Conservation (phyloP, 352 stramenopile species). For the Phytophthora pseudosyringae region DNA sequence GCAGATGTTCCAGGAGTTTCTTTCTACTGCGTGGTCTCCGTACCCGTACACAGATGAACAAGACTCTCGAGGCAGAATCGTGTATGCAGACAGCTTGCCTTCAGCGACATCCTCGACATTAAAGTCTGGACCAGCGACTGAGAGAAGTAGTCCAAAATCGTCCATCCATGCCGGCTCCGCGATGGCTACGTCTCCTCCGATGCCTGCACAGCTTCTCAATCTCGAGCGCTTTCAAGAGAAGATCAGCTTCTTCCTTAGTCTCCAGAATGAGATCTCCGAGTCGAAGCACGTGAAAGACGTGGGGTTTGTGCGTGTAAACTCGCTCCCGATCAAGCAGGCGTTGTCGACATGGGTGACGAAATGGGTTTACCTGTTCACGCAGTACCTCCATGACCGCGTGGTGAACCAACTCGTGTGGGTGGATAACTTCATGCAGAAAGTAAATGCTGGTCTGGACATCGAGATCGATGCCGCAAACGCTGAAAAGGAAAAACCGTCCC, state of each 20-base stretch:
- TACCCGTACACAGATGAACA: slow-evolving; percentile 42
- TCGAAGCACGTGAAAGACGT: slow-evolving; percentile 89
- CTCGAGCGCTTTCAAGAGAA: slow-evolving; percentile 90
- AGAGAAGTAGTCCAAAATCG: slow-evolving; percentile 19
- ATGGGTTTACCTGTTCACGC: slow-evolving; percentile 95
- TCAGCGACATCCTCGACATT: slow-evolving; percentile 11
- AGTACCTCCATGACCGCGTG: slow-evolving; percentile 92
- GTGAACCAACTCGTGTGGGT: slow-evolving; percentile 85
- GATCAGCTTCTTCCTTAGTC: slow-evolving; percentile 86
- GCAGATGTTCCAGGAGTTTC: slow-evolving; percentile 89
- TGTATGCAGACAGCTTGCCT: slow-evolving; percentile 39
- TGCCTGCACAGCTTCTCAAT: slow-evolving; percentile 79
- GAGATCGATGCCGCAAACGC: slow-evolving; percentile 51
- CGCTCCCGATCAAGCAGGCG: slow-evolving; percentile 94
- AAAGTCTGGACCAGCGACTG: slow-evolving; percentile 10
- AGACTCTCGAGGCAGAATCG: slow-evolving; percentile 19
- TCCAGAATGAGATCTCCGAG: slow-evolving; percentile 92
- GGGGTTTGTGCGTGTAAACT: slow-evolving; percentile 93
- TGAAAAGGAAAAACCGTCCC: slow-evolving; percentile 49
- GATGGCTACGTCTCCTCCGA: slow-evolving; percentile 48
- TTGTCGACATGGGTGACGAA: slow-evolving; percentile 95
- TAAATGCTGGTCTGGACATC: slow-evolving; percentile 80
- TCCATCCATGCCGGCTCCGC: slow-evolving; percentile 21
- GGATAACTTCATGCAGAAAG: slow-evolving; percentile 85
- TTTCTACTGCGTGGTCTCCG: slow-evolving; percentile 66